A percentile compares a stretch with the other conserved stretches of the same genome.
phyloP scores from a whole-genome alignment of 305 asterid genomes.

The Plantago coronopus region DNA sequence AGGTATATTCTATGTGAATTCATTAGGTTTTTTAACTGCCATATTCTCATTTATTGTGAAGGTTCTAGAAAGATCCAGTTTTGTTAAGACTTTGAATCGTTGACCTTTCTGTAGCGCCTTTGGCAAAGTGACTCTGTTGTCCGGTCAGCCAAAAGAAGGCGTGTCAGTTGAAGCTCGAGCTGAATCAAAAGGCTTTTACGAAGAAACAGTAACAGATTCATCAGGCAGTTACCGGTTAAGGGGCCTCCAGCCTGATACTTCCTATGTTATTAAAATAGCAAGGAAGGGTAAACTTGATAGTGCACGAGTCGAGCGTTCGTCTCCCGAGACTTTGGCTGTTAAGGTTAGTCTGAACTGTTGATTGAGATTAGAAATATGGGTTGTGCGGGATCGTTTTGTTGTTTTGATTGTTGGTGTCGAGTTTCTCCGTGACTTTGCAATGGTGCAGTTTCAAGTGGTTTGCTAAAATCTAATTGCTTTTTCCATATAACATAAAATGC shows the following conservation, averaged over 20 bases:
- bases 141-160: conserved; percentile 90
- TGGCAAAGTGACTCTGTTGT: conserved; percentile 76
- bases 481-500: no score
- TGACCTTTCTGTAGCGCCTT: conserved; percentile 57
- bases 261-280: conserved; percentile 66
- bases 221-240: conserved; percentile 83
- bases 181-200: conserved; percentile 81
- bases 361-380: conserved; percentile 19
- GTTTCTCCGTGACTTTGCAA: conserved; percentile 8
- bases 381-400: conserved; percentile 4
- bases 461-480: no score
- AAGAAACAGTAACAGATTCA: conserved; percentile 81
- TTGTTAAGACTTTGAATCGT: conserved; percentile 23
- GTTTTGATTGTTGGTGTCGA: conserved; percentile 10
- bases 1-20: conserved; percentile 39
- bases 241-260: conserved; percentile 83
- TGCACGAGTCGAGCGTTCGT: conserved; percentile 69
- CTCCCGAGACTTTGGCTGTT: conserved; percentile 62
- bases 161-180: conserved; percentile 88
- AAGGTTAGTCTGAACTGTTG: conserved; percentile 48
- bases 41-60: background rate
- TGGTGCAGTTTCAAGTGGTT: conserved; percentile 17
- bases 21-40: background rate
- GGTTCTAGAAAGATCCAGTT: background rate
- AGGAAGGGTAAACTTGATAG: conserved; percentile 55